Base-by-base conservation (phyloP, 257 asterid species). In the Salvia hispanica region DNA sequence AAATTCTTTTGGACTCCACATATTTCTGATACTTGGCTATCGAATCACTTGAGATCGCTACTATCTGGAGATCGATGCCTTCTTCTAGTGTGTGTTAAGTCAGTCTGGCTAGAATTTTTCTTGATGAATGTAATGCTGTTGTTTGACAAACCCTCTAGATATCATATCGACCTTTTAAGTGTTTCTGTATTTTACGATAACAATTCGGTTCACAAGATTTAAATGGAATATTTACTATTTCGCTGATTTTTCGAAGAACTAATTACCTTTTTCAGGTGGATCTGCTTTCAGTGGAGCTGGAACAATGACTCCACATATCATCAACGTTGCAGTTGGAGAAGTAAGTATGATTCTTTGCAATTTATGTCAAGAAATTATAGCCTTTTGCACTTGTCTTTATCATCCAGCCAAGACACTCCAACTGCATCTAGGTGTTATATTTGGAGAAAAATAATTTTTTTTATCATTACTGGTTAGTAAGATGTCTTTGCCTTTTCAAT, bases 301-400 rank as follows among this genome's bases (percentile, higher is more conserved):
- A 66, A 81, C 84, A 57, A 85, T 90, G 82, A 79, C 91, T 66
- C 94, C 90, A 25, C 95, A 90, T 65, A 82, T 85, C 81, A 78
- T 90, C 76, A 72, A 77, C 66, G 57, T 90, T 44, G 83, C 88
- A 9, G 79, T 75, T 69, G 97, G 97, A 77, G 97, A 90, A 73
- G 97, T 87, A 85, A 5, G 86, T 71, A 31, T 6, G 54, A 44
- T 52, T 16, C 63, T 70, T 72, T 72, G 2, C 36, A 45, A 69
- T 73, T 55, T 44, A 18, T 55, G 43, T 62, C 59, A 9, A 44
- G 14, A 18, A 56, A 5, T 18, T 57, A 47, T 47, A 10, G 39
- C 7, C 25, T 58, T 42, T 74, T 8, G 54, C 48, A 9, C 59
- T 55, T 45, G 10, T 56, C 21, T 45, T 31, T 28, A 11, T 39